phyloP scores from a whole-genome alignment of 164 flowering plant species.

The Litsea cubeba region DNA sequence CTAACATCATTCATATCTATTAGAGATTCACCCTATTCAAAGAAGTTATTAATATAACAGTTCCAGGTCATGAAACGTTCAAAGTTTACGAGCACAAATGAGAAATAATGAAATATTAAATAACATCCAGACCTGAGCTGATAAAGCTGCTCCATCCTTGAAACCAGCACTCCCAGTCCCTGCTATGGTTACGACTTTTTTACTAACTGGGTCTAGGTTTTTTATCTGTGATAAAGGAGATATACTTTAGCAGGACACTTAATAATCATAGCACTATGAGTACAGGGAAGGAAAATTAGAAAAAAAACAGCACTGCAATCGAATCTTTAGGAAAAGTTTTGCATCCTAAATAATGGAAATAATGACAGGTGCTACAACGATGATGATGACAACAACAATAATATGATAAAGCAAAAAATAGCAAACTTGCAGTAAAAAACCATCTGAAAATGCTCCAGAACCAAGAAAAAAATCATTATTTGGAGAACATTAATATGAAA shows the following conservation, averaged over 20 bases:
- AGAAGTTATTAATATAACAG: background rate
- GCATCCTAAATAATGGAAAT: background rate
- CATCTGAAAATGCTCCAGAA: no score
- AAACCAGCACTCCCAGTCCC: slow-evolving; percentile 94
- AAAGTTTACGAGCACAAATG: background rate
- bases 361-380: no score
- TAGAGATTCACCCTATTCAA: background rate
- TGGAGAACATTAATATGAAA: no score
- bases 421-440: no score
- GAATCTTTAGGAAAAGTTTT: background rate
- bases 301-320: background rate
- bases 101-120: background rate
- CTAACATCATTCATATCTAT: background rate
- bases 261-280: background rate
- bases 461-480: no score
- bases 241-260: slow-evolving; percentile 8
- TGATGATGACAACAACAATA: no score
- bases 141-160: slow-evolving; percentile 63
- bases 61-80: background rate
- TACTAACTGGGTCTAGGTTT: slow-evolving; percentile 63
- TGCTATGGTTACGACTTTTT: slow-evolving; percentile 62
- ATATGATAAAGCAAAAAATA: no score
- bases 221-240: slow-evolving; percentile 54
- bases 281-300: background rate
- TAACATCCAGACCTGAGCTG: slow-evolving; percentile 59